Conservation (phyloP, 306 rosid species). For the Castanea crenata region DNA sequence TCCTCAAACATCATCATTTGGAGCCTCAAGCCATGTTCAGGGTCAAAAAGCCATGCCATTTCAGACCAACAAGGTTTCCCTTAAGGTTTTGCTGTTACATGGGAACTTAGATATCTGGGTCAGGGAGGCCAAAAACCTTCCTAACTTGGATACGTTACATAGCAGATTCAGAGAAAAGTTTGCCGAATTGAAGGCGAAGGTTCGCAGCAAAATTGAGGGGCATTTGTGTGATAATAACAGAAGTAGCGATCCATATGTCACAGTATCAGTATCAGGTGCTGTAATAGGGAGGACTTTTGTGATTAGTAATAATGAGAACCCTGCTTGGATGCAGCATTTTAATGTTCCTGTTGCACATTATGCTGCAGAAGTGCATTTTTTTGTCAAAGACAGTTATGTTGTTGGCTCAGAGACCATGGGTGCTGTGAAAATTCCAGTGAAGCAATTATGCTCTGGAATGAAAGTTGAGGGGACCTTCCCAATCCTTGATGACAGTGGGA, state of each 20-base stretch:
- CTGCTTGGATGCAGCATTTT: constrained; percentile 81
- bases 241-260: constrained; percentile 85
- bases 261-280: constrained; percentile 56
- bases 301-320: constrained; percentile 63
- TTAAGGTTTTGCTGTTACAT: constrained; percentile 57
- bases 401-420: constrained; percentile 81
- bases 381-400: constrained; percentile 67
- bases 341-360: constrained; percentile 72
- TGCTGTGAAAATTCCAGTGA: constrained; percentile 69
- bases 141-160: constrained; percentile 73
- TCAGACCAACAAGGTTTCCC: constrained; percentile 42
- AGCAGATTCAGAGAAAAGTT: constrained; percentile 52
- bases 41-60: constrained; percentile 54
- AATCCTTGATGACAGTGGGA: constrained; percentile 48
- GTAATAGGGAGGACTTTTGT: constrained; percentile 84
- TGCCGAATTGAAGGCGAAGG: constrained; percentile 33
- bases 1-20: constrained; percentile 52
- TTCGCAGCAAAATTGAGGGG: constrained; percentile 35
- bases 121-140: constrained; percentile 64
- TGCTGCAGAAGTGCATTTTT: constrained; percentile 74
- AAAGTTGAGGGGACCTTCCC: constrained; percentile 68
- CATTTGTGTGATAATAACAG: constrained; percentile 18
- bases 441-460: constrained; percentile 34
- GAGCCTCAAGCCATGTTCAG: constrained; percentile 65
- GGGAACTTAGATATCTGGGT: constrained; percentile 67